Percentiles rank a stretch among this genome's conserved stretches.
These are phyloP conservation scores for Pythium periplocum DNA, from an alignment of 352 stramenopile species.

Conservation along the genomic window DNA sequence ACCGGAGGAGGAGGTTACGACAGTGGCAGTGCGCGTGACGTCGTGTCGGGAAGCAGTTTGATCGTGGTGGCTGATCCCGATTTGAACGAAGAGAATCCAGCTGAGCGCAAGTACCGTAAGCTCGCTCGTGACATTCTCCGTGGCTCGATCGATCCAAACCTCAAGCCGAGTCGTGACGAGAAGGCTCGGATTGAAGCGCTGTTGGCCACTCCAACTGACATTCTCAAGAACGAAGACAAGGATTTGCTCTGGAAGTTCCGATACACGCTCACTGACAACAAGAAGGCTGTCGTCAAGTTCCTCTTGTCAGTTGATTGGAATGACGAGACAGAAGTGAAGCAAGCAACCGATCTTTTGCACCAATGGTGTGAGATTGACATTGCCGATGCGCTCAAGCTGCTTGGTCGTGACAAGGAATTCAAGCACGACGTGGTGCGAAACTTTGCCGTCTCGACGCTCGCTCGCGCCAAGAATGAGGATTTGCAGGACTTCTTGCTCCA, in stretches of 20 bases:
- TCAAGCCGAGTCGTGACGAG: constrained; percentile 96
- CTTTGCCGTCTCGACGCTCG: constrained; percentile 96
- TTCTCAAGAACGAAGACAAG: constrained; percentile 90
- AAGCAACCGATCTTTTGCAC: constrained; percentile 79
- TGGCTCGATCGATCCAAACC: constrained; percentile 94
- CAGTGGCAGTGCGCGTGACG: background rate
- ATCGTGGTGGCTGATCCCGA: constrained; percentile 84
- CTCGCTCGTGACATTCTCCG: constrained; percentile 94
- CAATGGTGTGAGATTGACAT: constrained; percentile 95
- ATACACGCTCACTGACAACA: constrained; percentile 94
- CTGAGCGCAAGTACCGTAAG: constrained; percentile 98
- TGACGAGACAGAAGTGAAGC: constrained; percentile 95
- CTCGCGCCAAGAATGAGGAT: constrained; percentile 94
- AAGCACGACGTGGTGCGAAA: constrained; percentile 90
- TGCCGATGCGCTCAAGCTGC: constrained; percentile 96
- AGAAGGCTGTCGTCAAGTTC: constrained; percentile 97
- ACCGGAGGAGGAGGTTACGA: constrained; percentile 2
- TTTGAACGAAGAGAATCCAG: constrained; percentile 86
- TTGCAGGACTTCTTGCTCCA: constrained; percentile 97
- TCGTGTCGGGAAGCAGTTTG: constrained; percentile 21
- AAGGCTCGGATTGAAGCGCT: constrained; percentile 90
- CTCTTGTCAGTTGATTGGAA: constrained; percentile 98
- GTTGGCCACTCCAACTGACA: constrained; percentile 91
- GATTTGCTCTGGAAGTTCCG: constrained; percentile 96
- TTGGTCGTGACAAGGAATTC: constrained; percentile 90